Percentiles rank a stretch among this genome's conserved stretches.
Conservation (phyloP, 441 rosid species). For the Sinapis alba region DNA sequence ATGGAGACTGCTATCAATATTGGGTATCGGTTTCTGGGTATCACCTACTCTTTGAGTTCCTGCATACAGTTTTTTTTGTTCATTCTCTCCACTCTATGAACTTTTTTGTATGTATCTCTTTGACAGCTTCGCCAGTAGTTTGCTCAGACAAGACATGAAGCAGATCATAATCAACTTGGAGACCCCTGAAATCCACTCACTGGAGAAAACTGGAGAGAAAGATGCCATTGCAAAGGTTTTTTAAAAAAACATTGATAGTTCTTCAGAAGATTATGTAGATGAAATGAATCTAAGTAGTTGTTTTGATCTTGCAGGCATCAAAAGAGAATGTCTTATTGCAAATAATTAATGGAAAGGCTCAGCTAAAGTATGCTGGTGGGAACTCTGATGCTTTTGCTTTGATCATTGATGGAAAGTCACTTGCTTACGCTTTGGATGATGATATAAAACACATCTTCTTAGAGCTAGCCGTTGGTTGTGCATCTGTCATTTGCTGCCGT, state of each 20-base stretch:
- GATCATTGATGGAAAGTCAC: constrained; percentile 70
- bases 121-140: constrained; percentile 68
- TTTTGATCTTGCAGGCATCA: constrained; percentile 49
- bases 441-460: constrained; percentile 48
- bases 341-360: constrained; percentile 51
- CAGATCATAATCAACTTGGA: constrained; percentile 64
- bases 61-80: background rate
- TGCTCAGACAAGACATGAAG: constrained; percentile 74
- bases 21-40: constrained; percentile 47
- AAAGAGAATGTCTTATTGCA: constrained; percentile 52
- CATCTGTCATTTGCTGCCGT: constrained; percentile 74
- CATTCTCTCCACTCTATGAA: background rate
- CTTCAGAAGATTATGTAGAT: background rate
- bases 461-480: constrained; percentile 61
- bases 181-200: constrained; percentile 49
- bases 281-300: background rate
- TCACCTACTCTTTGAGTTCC: constrained; percentile 14
- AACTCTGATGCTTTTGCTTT: constrained; percentile 56
- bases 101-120: constrained; percentile 7
- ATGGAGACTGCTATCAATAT: constrained; percentile 81
- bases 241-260: constrained; percentile 26
- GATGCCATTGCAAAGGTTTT: constrained; percentile 46
- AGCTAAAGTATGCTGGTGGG: constrained; percentile 42
- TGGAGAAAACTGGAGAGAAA: constrained; percentile 60
- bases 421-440: constrained; percentile 63